Evolutionary conservation across 2,329 filamentous ascomycete species (phyloP).

Genomic region (Dothideomycetidae sp.): DNA sequence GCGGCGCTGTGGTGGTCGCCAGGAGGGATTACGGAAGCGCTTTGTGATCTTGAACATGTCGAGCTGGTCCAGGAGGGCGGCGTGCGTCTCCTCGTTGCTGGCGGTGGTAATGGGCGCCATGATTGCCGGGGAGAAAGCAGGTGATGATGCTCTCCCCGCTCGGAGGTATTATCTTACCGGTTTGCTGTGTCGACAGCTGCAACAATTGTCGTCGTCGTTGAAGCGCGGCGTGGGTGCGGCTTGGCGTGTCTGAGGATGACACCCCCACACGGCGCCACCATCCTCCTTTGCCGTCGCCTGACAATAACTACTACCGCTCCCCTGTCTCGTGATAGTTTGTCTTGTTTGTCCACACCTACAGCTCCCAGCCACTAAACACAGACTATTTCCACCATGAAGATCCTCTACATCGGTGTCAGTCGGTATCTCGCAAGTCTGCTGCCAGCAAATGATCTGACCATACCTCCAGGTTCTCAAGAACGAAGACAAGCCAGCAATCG

Average conservation of each 20-base stretch:
- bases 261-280: not conserved
- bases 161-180: too few species aligned
- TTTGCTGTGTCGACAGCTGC: not conserved
- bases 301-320: not conserved
- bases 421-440: too few species aligned
- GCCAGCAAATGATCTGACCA: slow-evolving; percentile 15
- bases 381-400: slow-evolving; percentile 55
- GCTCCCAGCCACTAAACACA: slow-evolving; percentile 5
- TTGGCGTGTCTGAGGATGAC: not conserved
- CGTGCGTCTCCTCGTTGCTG: slow-evolving; percentile 65
- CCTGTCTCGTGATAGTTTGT: not conserved
- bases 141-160: too few species aligned
- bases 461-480: slow-evolving; percentile 61
- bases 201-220: not conserved
- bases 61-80: slow-evolving; percentile 74
- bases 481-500: slow-evolving; percentile 57
- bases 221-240: not conserved
- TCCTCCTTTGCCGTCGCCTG: not conserved
- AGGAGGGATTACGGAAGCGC: slow-evolving; percentile 76
- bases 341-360: not conserved
- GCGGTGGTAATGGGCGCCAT: slow-evolving; percentile 51
- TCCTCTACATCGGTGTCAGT: slow-evolving; percentile 74
- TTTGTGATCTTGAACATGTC: slow-evolving; percentile 80
- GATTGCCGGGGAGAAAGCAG: too few species aligned
- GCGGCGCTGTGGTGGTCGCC: slow-evolving; percentile 85